phyloP scores from a whole-genome alignment of 2,329 filamentous ascomycete genomes.

The Beauveria sp. region DNA sequence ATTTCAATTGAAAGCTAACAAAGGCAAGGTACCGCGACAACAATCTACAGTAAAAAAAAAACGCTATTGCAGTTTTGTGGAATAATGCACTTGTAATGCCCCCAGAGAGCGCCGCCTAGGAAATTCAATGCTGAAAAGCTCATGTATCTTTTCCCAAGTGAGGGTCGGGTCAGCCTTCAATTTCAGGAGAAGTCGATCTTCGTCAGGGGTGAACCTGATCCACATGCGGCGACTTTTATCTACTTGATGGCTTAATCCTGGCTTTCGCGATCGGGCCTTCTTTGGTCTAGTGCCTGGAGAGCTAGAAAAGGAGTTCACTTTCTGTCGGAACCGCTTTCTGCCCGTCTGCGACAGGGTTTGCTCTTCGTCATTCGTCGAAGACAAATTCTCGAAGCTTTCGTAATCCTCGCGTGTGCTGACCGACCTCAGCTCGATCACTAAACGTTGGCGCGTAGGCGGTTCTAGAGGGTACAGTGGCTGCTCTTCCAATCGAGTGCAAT shows the following conservation, averaged over 20 bases:
- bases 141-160: background rate
- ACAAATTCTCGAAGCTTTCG: background rate
- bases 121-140: background rate
- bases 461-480: background rate
- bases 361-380: background rate
- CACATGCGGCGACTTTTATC: background rate
- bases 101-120: background rate
- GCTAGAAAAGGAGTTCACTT: too few species aligned
- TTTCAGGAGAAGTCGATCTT: background rate
- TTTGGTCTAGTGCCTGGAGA: background rate
- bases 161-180: background rate
- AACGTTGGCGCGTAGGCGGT: background rate
- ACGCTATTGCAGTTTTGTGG: too few species aligned
- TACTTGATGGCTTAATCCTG: background rate
- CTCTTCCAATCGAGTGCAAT: background rate
- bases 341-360: too few species aligned
- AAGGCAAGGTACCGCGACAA: too few species aligned
- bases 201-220: background rate
- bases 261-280: background rate
- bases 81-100: background rate
- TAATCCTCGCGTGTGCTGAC: background rate
- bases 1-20: too few species aligned
- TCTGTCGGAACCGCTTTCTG: constrained; percentile 9
- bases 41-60: too few species aligned
- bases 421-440: background rate